Base-by-base conservation (phyloP, 2,329 filamentous ascomycete genomes). In the Botrytis squamosa region DNA sequence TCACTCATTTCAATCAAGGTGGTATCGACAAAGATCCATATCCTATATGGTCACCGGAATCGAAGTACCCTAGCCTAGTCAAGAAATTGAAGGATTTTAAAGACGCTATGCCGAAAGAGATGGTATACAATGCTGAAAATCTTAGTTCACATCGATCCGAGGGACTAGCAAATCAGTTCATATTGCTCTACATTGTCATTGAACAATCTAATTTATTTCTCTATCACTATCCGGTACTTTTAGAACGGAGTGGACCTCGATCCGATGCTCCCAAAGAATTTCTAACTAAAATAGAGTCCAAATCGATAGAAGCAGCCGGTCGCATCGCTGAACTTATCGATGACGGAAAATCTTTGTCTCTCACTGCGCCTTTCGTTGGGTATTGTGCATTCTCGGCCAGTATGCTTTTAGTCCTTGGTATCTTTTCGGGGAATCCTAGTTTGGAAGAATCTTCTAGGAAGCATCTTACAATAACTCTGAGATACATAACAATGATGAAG, bases 381-480 rank as follows among this genome's bases (percentile, higher is more conserved):
- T 99, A 98, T 82, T 97, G 93, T 78, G 94, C 95, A 2, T 98
- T 98, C 81, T 90, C 95, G 36, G 95, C 95, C 1, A 96, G 94
- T 70, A 97, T 94, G 0, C 93, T 98, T n/a, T 96, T 98, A 80
- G 93, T 98, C 36, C 92, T 94, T 78, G 94, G 94, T 9, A 94
- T 97, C 5, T 97, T 97, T 81, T 96, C 94, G 6, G 93, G 93
- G 75, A 95, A 97, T 77, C 85, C 90, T 22, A 85, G 89, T 18
- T 87, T 97, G 68, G 93, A 97, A 81, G 87, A 88, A 20, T 88
- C 89, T 14, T 94, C 93, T 14, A 97, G 97, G 83, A 90, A 91
- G 76, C 95, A 97, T 79, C 85, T 98, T 25, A 90, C 92, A 1
- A 93, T 91, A 76, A 98, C 97, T 77, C 92, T 98, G 79, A 93